Evolutionary conservation across 1,284 basidiomycete species (phyloP).

Genomic region (Sanguinoderma infundibulare): DNA sequence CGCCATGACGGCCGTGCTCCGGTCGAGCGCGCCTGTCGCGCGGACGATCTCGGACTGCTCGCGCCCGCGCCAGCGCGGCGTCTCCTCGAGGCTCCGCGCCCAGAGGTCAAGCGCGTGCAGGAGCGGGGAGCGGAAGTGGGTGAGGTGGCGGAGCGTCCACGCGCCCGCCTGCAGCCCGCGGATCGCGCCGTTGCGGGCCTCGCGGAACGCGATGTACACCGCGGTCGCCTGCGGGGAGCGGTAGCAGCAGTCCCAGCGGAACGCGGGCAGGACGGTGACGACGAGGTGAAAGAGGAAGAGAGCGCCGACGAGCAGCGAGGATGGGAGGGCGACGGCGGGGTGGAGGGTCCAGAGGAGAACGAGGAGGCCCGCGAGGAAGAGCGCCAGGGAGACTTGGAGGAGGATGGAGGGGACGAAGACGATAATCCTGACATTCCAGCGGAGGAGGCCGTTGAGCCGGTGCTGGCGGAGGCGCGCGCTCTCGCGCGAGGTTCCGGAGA

Average conservation of each 20-base stretch:
- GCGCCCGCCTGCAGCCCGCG: not conserved
- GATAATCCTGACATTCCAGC: slow-evolving; percentile 18
- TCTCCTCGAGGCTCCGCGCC: not conserved
- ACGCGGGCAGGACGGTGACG: slow-evolving; percentile 29
- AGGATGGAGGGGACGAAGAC: slow-evolving; percentile 22
- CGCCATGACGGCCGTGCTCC: slow-evolving; percentile 5
- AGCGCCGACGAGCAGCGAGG: slow-evolving; percentile 21
- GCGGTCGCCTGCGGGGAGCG: slow-evolving; percentile 22
- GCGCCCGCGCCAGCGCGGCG: slow-evolving; percentile 6
- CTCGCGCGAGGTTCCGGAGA: slow-evolving; percentile 11
- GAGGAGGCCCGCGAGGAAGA: slow-evolving; percentile 25
- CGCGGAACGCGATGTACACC: slow-evolving; percentile 5
- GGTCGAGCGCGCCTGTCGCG: slow-evolving; percentile 8
- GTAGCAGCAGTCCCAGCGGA: slow-evolving; percentile 29
- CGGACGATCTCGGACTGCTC: slow-evolving; percentile 8
- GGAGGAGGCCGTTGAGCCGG: slow-evolving; percentile 16
- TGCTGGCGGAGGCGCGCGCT: slow-evolving; percentile 17
- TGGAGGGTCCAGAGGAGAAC: slow-evolving; percentile 19
- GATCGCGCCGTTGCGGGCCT: not conserved
- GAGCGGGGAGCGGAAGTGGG: slow-evolving; percentile 2
- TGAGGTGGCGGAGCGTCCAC: slow-evolving; percentile 10
- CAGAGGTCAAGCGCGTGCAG: not conserved
- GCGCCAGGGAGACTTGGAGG: slow-evolving; percentile 16
- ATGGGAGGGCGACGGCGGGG: slow-evolving; percentile 9
- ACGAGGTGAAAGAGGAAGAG: slow-evolving; percentile 20